Evolutionary conservation across 116 monocot species (phyloP), one percentile per base, ranked within the genome.

Genomic region (Iris pallida): DNA sequence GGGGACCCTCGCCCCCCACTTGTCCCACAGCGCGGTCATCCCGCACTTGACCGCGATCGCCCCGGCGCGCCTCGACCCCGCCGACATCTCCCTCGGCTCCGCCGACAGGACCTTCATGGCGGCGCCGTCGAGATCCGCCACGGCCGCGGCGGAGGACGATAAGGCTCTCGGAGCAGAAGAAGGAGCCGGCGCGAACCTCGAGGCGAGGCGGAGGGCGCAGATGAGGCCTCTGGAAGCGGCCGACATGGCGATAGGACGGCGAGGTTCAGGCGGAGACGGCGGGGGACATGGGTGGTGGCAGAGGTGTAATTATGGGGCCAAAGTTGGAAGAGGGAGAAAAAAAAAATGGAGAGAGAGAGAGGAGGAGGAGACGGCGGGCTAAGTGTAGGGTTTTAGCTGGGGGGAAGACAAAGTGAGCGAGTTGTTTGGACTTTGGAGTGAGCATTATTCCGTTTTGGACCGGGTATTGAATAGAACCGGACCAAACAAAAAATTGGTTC

Each of bases 21-120:
- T 96, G 69, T 96, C 89, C 96, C 96, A 96, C n/a, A 92, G 58
- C 63, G 92, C 92, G 65, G 96, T 83, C 96, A 95, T 95, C 46
- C 91, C 95, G 61, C 95, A 96, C 81, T 96, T 96, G 57, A 96
- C 77, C 16, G 83, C 96, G 65, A 96, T 92, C 41, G 81, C 92
- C 0, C 96, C 96, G 30, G 92, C 92, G 68, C 96, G 73, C 75
- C 61, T 69, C 42, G 95, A 95, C 0, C 64, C 63, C 5, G 81
- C 80, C 14, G 55, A 45, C 81, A 96, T 92, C 45, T 54, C 59
- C 47, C 87, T 56, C 8, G 80, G 30, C 60, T 20, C 57, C 68
- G 82, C 77, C 63, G 82, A 78, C 16, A 88, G 73, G 61, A 77
- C 53, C 43, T 76, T 55, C 6, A 13, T 30, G 6, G 10, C 47